Base-by-base conservation (phyloP, 345 rosid species). In the Kandelia obovata region DNA sequence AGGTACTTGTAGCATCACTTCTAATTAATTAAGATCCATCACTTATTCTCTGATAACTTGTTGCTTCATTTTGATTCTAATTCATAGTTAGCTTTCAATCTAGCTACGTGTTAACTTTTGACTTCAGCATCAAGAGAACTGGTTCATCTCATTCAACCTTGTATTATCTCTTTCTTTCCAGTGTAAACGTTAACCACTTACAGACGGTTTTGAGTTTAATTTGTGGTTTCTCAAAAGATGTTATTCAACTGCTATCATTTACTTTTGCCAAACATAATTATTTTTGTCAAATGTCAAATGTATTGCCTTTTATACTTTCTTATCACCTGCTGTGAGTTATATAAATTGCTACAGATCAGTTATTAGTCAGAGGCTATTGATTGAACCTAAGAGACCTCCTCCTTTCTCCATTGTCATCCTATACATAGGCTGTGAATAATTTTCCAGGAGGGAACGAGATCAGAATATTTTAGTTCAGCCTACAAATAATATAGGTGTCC, bases 1-100 rank as follows among this genome's bases (percentile, higher is more conserved):
- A 69, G 97, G 99, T 94, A 56, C 2, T 23, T 11, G 17, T 13
- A 43, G 19, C 16, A 43, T 3, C 16, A 43, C 4, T 3, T 0
- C 4, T 13, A 11, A 11, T 26, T 3, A 53, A 21, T 5, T 62
- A 43, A 10, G 10, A 4, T 31, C 27, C n/a, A 4, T 65, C 13
- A 11, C 19, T 43, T 11, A 3, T 66, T 53, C 17, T 21, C 25
- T 0, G 27, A 43, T 43, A 43, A 19, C 5, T 43, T 15, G 49
- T 43, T 15, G 49, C 49, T 43, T 19, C 49, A 43, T 43, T 43
- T 43, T 43, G 49, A 43, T 43, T 43, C 49, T 43, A 11, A 27
- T 56, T 56, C 23, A 10, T 23, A 2, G 25, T 25, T 23, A 21
- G 59, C 30, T 56, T 27, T 23, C 30, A 56, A 10, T 56, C 28